Base-by-base conservation (phyloP, 1,284 basidiomycete genomes). In the Cutaneotrichosporon sp. region DNA sequence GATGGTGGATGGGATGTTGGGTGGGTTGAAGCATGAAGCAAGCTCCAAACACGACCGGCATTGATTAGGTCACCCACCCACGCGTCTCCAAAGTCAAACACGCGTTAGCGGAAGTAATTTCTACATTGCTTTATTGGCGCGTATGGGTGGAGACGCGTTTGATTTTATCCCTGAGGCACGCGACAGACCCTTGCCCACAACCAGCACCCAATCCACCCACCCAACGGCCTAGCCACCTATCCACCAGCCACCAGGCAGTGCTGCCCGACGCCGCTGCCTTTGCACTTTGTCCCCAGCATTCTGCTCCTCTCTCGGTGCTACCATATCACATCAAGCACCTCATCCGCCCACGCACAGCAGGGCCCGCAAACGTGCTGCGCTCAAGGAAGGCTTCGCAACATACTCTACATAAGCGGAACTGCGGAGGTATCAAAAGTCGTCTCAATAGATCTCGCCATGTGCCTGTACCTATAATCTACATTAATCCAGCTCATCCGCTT, bases 401-500 rank as follows among this genome's bases (percentile, higher is more conserved):
- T 33, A 33, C 6, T 11, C 7, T 11, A 38, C 36, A 16, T 38
- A 38, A 13, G 18, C 36, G 6, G 36, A 13, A 5, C 5, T 14
- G 18, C 13, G 36, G 13, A 18, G 6, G 38, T 42, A n/a, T 42
- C 38, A 42, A n/a, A 18, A 7, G 18, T 42, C 18, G 18, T 42
- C 18, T 42, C 38, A n/a, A 42, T n/a, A 42, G 16, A n/a, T 42
- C 38, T n/a, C 16, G 38, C 9, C 38, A 42, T 42, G 18, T 7
- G 1, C 38, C n/a, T n/a, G n/a, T n/a, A n/a, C n/a, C n/a, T n/a
- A n/a, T 18, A 18, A 42, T 3, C 38, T 42, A 42, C 24, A 45
- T n/a, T 38, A 45, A 54, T 54, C 25, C 25, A 29, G 11, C 31
- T 36, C 51, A 18, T 34, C 47, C 49, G 34, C 56, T 22, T 58